Evolutionary conservation across 495 filamentous ascomycete genomes (phyloP).

Genomic region (Xylaria cubensis): DNA sequence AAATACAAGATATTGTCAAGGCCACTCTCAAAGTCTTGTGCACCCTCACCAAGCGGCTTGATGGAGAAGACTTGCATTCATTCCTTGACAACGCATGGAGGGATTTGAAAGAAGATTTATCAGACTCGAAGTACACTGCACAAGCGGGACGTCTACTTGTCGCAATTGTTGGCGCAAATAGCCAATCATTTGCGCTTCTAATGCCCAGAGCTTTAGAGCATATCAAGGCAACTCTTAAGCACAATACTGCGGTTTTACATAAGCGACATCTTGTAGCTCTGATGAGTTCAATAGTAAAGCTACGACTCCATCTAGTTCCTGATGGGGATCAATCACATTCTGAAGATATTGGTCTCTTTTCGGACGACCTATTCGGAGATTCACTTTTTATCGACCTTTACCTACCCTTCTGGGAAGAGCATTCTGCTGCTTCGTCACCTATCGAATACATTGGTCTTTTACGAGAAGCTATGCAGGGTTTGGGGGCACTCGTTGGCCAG

Average conservation of each 20-base stretch:
- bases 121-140: slow-evolving; percentile 51
- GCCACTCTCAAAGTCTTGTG: slow-evolving; percentile 55
- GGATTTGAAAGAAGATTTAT: slow-evolving; percentile 53
- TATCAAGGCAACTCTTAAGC: slow-evolving; percentile 47
- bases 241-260: slow-evolving; percentile 49
- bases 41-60: slow-evolving; percentile 48
- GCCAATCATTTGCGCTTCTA: slow-evolving; percentile 43
- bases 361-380: slow-evolving; percentile 37
- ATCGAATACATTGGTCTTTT: slow-evolving; percentile 42
- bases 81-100: slow-evolving; percentile 48
- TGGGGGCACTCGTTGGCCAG: slow-evolving; percentile 48
- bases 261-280: slow-evolving; percentile 51
- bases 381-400: slow-evolving; percentile 49
- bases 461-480: slow-evolving; percentile 48
- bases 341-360: slow-evolving; percentile 14
- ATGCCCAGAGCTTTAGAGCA: slow-evolving; percentile 43
- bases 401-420: slow-evolving; percentile 47
- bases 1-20: slow-evolving; percentile 57
- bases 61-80: slow-evolving; percentile 39
- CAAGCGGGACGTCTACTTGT: slow-evolving; percentile 55
- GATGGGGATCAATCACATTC: slow-evolving; percentile 26
- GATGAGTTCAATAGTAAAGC: slow-evolving; percentile 48
- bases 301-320: slow-evolving; percentile 43
- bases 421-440: slow-evolving; percentile 30
- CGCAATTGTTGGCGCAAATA: slow-evolving; percentile 46